Percentiles rank a stretch among this genome's conserved stretches.
These are phyloP conservation scores for Rhazya stricta DNA, from an alignment of 257 asterid species.

Conservation along the genomic window DNA sequence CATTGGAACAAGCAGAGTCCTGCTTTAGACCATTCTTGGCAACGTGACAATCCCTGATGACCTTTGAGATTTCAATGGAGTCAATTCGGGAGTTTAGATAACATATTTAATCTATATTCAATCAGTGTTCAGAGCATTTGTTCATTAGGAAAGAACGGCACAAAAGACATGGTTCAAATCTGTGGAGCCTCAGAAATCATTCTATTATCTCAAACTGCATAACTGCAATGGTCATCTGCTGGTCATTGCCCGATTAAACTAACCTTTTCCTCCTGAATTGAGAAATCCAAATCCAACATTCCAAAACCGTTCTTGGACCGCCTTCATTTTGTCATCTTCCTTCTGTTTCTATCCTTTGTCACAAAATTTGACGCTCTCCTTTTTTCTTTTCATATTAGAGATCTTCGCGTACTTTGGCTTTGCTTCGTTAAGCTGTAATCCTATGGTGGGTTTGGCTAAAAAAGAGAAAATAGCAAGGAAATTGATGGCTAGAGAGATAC, in stretches of 20 bases:
- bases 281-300: slow-evolving; percentile 30
- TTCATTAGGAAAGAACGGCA: slow-evolving; percentile 31
- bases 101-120: neutral
- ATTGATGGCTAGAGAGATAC: no score
- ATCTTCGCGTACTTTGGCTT: no score
- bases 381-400: no score
- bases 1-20: slow-evolving; percentile 26
- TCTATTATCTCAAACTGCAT: slow-evolving; percentile 41
- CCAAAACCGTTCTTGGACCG: slow-evolving; percentile 33
- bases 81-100: slow-evolving; percentile 10
- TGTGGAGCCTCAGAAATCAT: slow-evolving; percentile 41
- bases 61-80: slow-evolving; percentile 13
- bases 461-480: no score
- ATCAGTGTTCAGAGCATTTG: slow-evolving; percentile 12
- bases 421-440: no score
- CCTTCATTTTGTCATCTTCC: slow-evolving; percentile 32
- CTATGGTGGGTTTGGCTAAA: no score
- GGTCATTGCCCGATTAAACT: slow-evolving; percentile 23
- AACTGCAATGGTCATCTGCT: slow-evolving; percentile 34
- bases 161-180: slow-evolving; percentile 43
- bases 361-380: slow-evolving; percentile 2
- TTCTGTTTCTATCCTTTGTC: slow-evolving; percentile 15
- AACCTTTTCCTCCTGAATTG: slow-evolving; percentile 11
- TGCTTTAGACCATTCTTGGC: slow-evolving; percentile 17
- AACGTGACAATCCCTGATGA: slow-evolving; percentile 10